These are phyloP conservation scores for Clitocybe nebularis DNA, from an alignment of 1,284 basidiomycete genomes.

Conservation along the genomic window DNA sequence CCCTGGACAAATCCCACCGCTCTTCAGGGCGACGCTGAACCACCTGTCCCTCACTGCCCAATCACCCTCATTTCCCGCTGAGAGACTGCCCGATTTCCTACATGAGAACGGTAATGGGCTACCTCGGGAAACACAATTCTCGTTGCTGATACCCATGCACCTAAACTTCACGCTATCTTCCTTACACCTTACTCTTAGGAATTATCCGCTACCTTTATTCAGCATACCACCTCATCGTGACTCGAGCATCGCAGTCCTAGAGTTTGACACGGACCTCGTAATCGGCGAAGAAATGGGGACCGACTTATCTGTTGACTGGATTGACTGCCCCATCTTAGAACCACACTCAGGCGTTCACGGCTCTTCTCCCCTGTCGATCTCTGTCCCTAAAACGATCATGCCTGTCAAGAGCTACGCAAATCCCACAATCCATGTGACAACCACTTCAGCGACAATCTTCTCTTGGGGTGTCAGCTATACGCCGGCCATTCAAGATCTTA, in stretches of 20 bases:
- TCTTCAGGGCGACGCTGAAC: constrained; percentile 64
- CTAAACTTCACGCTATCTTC: constrained; percentile 69
- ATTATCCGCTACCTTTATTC: constrained; percentile 74
- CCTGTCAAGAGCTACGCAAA: constrained; percentile 91
- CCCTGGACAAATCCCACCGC: constrained; percentile 22
- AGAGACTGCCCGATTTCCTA: constrained; percentile 66
- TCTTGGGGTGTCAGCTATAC: constrained; percentile 91
- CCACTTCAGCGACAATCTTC: constrained; percentile 69
- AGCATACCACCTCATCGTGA: constrained; percentile 49
- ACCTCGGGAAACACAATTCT: constrained; percentile 71
- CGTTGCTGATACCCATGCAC: constrained; percentile 83
- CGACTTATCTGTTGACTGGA: constrained; percentile 67
- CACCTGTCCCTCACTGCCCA: constrained; percentile 57
- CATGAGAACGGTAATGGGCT: constrained; percentile 67
- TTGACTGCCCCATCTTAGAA: constrained; percentile 63
- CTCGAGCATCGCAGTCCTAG: constrained; percentile 43
- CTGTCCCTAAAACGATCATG: constrained; percentile 91
- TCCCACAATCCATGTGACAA: constrained; percentile 66
- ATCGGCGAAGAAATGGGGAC: constrained; percentile 88
- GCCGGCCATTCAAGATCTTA: constrained; percentile 85
- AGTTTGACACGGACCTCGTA: constrained; percentile 79
- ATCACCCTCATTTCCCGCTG: constrained; percentile 60
- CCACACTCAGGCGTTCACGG: constrained; percentile 49
- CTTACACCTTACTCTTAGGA: constrained; percentile 68
- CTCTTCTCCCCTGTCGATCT: constrained; percentile 56